These are phyloP conservation scores for Iris macrosiphon DNA, from an alignment of 106 monocot genomes.

Conservation along the genomic window DNA sequence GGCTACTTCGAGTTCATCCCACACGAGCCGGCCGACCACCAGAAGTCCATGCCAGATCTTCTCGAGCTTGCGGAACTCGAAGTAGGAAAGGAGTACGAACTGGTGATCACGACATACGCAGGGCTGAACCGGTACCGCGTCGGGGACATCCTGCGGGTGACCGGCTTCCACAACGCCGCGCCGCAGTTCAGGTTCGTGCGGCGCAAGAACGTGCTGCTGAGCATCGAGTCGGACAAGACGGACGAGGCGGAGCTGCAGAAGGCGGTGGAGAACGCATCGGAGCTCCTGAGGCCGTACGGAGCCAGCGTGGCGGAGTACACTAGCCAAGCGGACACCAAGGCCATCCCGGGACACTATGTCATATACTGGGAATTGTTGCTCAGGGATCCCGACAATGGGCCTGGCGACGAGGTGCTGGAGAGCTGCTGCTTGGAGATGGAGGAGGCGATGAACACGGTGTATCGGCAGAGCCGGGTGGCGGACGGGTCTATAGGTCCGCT, in stretches of 20 bases:
- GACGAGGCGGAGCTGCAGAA: slow-evolving; percentile 67
- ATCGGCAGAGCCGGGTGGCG: slow-evolving; percentile 73
- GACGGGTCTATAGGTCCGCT: slow-evolving; percentile 80
- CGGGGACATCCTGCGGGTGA: slow-evolving; percentile 52
- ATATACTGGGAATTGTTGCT: slow-evolving; percentile 64
- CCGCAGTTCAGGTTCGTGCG: slow-evolving; percentile 68
- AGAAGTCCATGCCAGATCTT: slow-evolving; percentile 2
- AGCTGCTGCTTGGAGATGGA: slow-evolving; percentile 43
- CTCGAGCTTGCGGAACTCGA: slow-evolving; percentile 58
- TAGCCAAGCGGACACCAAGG: slow-evolving; percentile 41
- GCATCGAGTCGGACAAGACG: slow-evolving; percentile 83
- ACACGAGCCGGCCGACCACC: background rate
- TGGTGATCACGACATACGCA: slow-evolving; percentile 73
- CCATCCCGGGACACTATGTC: slow-evolving; percentile 68
- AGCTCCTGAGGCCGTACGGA: slow-evolving; percentile 20
- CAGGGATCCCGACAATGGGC: background rate
- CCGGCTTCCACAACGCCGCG: slow-evolving; percentile 63
- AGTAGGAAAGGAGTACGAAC: slow-evolving; percentile 65
- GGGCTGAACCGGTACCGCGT: slow-evolving; percentile 72
- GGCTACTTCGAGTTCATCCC: slow-evolving; percentile 60
- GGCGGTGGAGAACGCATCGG: slow-evolving; percentile 46
- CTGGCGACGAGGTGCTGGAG: slow-evolving; percentile 26
- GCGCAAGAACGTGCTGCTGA: slow-evolving; percentile 72
- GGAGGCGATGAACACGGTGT: slow-evolving; percentile 69
- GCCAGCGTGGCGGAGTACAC: slow-evolving; percentile 65